These are phyloP conservation scores for Picea sitchensis DNA, from an alignment of 75 land plant genomes.

Conservation along the genomic window DNA sequence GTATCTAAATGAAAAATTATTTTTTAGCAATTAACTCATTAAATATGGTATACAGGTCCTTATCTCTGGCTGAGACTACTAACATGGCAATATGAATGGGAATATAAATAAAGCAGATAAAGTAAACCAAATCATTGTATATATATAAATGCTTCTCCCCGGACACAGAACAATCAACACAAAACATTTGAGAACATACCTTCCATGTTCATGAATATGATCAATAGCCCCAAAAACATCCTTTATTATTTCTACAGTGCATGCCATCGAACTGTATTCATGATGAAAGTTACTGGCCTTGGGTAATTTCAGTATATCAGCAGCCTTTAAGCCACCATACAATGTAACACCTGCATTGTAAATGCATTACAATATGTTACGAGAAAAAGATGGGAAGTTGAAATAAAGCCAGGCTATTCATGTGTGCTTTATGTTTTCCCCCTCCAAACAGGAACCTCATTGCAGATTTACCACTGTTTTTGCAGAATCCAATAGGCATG, in stretches of 20 bases:
- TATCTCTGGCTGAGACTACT: no score
- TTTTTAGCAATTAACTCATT: neutral
- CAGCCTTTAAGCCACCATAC: conserved; percentile 33
- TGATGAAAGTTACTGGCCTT: conserved; percentile 29
- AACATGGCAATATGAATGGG: conserved; percentile 1
- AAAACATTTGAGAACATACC: conserved; percentile 15
- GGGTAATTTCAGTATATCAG: conserved; percentile 34
- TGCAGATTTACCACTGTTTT: neutral
- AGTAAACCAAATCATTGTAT: neutral
- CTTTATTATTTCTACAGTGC: conserved; percentile 44
- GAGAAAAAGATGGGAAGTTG: neutral
- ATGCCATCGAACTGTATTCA: conserved; percentile 46
- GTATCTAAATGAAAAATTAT: neutral
- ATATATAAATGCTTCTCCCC: neutral
- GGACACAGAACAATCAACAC: neutral
- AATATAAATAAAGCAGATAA: neutral
- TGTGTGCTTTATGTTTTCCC: neutral
- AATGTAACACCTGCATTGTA: conserved; percentile 38
- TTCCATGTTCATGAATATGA: conserved; percentile 45
- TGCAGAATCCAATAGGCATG: neutral
- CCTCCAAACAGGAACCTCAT: neutral
- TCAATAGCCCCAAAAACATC: conserved; percentile 44
- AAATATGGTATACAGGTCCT: no score
- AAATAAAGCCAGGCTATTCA: neutral
- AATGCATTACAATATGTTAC: neutral